Evolutionary conservation across 2,329 filamentous ascomycete genomes (phyloP).

Genomic region (Sporothrix pseudoabietina): DNA sequence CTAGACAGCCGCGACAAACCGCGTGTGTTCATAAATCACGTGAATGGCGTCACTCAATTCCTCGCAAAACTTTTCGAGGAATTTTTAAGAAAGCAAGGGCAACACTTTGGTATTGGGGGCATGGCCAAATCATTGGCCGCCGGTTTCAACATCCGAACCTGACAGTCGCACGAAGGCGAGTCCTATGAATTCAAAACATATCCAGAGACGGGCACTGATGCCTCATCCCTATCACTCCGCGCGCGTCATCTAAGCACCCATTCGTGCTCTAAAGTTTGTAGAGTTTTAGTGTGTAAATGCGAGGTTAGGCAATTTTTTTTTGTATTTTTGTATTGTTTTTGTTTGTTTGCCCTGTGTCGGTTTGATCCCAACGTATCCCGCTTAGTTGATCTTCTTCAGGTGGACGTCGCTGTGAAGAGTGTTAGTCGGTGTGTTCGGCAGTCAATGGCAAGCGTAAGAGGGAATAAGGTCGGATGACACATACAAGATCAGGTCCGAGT

Average conservation of each 20-base stretch:
- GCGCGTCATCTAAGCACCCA: slow-evolving; percentile 12
- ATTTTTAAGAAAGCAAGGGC: slow-evolving; percentile 10
- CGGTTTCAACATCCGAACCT: neutral
- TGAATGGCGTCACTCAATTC: neutral
- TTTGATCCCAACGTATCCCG: neutral
- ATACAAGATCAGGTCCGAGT: slow-evolving; percentile 81
- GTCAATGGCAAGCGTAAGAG: neutral
- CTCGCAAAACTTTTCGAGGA: neutral
- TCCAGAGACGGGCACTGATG: neutral
- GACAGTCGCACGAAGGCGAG: neutral
- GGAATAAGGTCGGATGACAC: slow-evolving; percentile 43
- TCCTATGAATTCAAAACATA: slow-evolving; percentile 13
- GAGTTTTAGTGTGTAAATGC: neutral
- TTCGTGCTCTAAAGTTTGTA: neutral
- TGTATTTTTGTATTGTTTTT: slow-evolving; percentile 1
- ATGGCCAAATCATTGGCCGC: neutral
- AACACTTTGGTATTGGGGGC: slow-evolving; percentile 22
- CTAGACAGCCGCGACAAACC: neutral
- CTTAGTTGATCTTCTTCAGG: slow-evolving; percentile 41
- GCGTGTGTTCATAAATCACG: neutral
- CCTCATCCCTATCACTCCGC: neutral
- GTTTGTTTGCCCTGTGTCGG: slow-evolving; percentile 3
- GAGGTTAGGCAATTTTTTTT: neutral
- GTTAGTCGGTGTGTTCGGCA: slow-evolving; percentile 32
- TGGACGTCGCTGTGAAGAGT: slow-evolving; percentile 40